A percentile compares a stretch with the other conserved stretches of the same genome.
phyloP scores from a whole-genome alignment of 2,329 filamentous ascomycete species.

The Plectosphaerella sp. region DNA sequence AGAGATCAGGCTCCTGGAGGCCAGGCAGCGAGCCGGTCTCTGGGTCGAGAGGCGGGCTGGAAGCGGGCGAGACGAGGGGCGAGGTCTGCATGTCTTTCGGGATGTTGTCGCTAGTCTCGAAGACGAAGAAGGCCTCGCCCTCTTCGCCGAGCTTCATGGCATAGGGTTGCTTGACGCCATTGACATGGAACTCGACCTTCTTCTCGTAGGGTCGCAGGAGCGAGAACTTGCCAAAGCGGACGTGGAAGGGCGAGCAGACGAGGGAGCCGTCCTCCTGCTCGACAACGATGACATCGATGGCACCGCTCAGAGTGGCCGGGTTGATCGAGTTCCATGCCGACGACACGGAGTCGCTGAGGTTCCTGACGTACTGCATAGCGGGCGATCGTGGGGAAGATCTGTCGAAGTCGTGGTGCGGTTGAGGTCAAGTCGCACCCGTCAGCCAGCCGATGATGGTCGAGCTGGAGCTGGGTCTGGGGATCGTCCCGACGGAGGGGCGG shows the following conservation, averaged over 20 bases:
- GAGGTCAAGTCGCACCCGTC: background rate
- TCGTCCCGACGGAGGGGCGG: background rate
- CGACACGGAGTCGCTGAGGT: slow-evolving; percentile 90
- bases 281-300: slow-evolving; percentile 98
- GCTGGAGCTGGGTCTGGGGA: background rate
- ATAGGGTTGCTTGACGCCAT: slow-evolving; percentile 85
- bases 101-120: slow-evolving; percentile 88
- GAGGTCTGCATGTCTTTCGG: slow-evolving; percentile 94
- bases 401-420: background rate
- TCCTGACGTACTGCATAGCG: slow-evolving; percentile 95
- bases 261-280: slow-evolving; percentile 89
- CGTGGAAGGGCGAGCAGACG: slow-evolving; percentile 94
- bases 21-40: slow-evolving; percentile 35
- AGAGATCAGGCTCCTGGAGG: slow-evolving; percentile 64
- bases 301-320: slow-evolving; percentile 91
- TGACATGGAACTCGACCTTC: slow-evolving; percentile 97
- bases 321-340: slow-evolving; percentile 99
- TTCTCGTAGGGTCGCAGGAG: slow-evolving; percentile 93
- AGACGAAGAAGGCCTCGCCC: slow-evolving; percentile 97
- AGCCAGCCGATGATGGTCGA: background rate
- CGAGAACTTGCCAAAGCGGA: slow-evolving; percentile 98
- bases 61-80: slow-evolving; percentile 83
- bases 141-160: slow-evolving; percentile 98
- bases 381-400: slow-evolving; percentile 3
- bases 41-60: slow-evolving; percentile 67